These are phyloP conservation scores for Sporothrix variecibatus DNA, from an alignment of 2,329 filamentous ascomycete genomes.

Conservation along the genomic window DNA sequence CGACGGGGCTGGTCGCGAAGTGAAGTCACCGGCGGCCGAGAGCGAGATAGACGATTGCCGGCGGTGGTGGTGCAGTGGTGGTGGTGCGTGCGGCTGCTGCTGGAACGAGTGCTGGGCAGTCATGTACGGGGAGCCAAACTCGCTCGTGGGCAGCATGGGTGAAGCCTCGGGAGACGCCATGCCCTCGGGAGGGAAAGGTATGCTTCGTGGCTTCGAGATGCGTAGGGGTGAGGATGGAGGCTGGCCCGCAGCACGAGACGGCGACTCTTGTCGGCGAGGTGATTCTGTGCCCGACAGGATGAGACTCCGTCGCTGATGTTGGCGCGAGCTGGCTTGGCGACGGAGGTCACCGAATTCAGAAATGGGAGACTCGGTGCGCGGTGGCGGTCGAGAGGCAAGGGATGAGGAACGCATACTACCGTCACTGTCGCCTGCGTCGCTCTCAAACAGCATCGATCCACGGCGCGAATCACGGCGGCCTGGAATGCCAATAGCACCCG, in stretches of 20 bases:
- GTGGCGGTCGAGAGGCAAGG: constrained; percentile 64
- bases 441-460: constrained; percentile 77
- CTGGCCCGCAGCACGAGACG: constrained; percentile 62
- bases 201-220: constrained; percentile 74
- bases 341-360: constrained; percentile 79
- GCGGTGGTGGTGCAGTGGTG: constrained; percentile 65
- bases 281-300: constrained; percentile 70
- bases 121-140: constrained; percentile 74
- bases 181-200: constrained; percentile 61
- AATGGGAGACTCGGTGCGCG: constrained; percentile 84
- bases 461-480: constrained; percentile 68
- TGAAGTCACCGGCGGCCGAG: constrained; percentile 46
- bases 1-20: constrained; percentile 61
- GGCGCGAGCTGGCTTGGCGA: constrained; percentile 74
- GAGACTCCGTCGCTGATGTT: constrained; percentile 83
- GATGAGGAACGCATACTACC: constrained; percentile 83
- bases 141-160: constrained; percentile 78
- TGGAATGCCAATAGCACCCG: constrained; percentile 60
- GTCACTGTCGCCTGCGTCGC: constrained; percentile 83
- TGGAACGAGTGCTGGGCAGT: constrained; percentile 60
- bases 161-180: constrained; percentile 85
- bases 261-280: constrained; percentile 84
- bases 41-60: constrained; percentile 85
- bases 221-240: constrained; percentile 84
- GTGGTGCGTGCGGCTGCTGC: constrained; percentile 48